Percentiles rank a stretch among this genome's conserved stretches.
Conservation (phyloP, 2,329 filamentous ascomycete genomes). For the Orbilia blumenaviensis region DNA sequence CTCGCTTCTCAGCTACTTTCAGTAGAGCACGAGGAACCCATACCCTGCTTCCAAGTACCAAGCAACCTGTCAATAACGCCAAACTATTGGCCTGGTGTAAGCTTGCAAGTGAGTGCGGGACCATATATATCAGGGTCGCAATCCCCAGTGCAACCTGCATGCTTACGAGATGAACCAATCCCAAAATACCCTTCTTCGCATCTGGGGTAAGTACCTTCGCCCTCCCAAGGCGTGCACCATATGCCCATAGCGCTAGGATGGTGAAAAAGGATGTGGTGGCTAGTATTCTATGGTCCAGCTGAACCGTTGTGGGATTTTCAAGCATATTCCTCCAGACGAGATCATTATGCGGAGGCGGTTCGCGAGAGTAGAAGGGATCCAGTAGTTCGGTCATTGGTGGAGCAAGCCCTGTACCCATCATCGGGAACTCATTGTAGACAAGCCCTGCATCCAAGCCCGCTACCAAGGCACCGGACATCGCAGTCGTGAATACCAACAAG, state of each 20-base stretch:
- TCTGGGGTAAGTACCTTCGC: constrained; percentile 57
- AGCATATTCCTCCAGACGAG: constrained; percentile 97
- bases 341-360: constrained; percentile 67
- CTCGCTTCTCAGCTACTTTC: constrained; percentile 64
- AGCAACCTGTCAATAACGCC: constrained; percentile 80
- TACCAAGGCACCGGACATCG: constrained; percentile 83
- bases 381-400: constrained; percentile 66
- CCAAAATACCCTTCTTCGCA: constrained; percentile 75
- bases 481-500: constrained; percentile 73
- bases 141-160: constrained; percentile 89
- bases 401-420: constrained; percentile 91
- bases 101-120: constrained; percentile 85
- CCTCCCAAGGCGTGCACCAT: constrained; percentile 59
- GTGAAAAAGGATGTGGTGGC: constrained; percentile 87
- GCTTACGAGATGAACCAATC: constrained; percentile 81
- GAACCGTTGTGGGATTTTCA: constrained; percentile 94
- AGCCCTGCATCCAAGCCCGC: constrained; percentile 94
- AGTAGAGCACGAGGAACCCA: constrained; percentile 75
- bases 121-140: constrained; percentile 89
- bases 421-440: constrained; percentile 98
- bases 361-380: constrained; percentile 55
- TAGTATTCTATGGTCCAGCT: constrained; percentile 92
- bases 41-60: constrained; percentile 80
- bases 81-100: constrained; percentile 92
- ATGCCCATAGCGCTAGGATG: constrained; percentile 81